phyloP scores from a whole-genome alignment of 176 grass and related monocot genomes.

The Zea mays region DNA sequence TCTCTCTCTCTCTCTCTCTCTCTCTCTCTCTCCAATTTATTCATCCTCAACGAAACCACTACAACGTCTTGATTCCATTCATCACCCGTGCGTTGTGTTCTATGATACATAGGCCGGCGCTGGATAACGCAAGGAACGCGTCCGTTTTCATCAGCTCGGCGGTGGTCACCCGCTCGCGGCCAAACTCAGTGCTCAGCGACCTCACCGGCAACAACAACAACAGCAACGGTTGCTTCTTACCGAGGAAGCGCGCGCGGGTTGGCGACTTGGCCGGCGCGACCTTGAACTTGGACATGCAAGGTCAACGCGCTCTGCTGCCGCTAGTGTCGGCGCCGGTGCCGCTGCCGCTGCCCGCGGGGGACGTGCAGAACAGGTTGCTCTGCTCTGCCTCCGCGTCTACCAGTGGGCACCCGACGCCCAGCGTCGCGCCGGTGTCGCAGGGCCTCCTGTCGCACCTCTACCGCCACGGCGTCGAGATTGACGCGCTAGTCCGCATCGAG shows the following conservation, averaged over 20 bases:
- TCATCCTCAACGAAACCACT: not conserved
- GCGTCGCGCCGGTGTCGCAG: not conserved
- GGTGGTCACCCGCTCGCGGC: not conserved
- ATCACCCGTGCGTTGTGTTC: not conserved
- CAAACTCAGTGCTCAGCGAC: constrained; percentile 47
- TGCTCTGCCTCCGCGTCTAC: constrained; percentile 45
- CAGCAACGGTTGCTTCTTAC: not conserved
- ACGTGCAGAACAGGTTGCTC: constrained; percentile 7
- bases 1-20: too few species aligned
- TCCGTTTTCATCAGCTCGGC: constrained; percentile 22
- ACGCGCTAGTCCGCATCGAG: constrained; percentile 66
- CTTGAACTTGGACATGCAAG: constrained; percentile 28
- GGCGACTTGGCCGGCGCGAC: constrained; percentile 1
- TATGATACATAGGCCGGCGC: not conserved
- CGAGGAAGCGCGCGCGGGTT: constrained; percentile 33
- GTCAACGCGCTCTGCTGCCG: not conserved
- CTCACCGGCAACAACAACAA: constrained; percentile 43
- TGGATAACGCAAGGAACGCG: constrained; percentile 9
- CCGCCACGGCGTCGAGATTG: constrained; percentile 58
- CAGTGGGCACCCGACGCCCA: constrained; percentile 33
- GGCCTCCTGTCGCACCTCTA: constrained; percentile 53
- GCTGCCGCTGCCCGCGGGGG: not conserved
- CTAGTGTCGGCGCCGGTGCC: not conserved
- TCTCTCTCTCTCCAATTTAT: constrained; percentile 10
- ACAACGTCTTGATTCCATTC: not conserved